phyloP scores from a whole-genome alignment of 257 asterid species.

The Coffea eugenioides region DNA sequence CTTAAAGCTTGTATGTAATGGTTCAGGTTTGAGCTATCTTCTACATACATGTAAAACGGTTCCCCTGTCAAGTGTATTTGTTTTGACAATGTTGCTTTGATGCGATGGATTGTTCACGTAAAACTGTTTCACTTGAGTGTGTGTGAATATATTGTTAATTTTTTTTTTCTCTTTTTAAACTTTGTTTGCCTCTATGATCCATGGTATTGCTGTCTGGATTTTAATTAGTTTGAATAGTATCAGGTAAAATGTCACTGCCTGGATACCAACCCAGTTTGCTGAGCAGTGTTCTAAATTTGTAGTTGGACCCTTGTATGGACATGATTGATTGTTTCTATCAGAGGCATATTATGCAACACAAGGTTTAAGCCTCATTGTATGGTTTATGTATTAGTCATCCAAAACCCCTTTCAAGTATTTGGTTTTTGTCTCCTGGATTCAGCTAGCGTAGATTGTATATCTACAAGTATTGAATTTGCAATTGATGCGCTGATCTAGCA shows the following conservation, averaged over 20 bases:
- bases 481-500: background rate
- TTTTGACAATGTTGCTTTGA: no score
- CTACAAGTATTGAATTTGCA: background rate
- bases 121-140: background rate
- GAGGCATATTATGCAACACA: background rate
- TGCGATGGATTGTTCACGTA: background rate
- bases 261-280: background rate
- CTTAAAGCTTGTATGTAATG: conserved; percentile 75
- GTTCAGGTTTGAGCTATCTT: conserved; percentile 12
- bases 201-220: background rate
- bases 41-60: background rate
- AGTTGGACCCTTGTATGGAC: background rate
- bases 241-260: background rate
- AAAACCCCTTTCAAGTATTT: background rate
- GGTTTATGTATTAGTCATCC: background rate
- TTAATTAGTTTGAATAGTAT: background rate
- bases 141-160: background rate
- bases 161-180: background rate
- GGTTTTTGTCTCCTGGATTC: background rate
- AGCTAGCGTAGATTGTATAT: background rate
- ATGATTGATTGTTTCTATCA: background rate
- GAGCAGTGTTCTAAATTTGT: background rate
- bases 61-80: background rate
- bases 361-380: background rate
- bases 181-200: background rate